Conservation (phyloP, 768 basidiomycete genomes). For the Calocybe cyanea region DNA sequence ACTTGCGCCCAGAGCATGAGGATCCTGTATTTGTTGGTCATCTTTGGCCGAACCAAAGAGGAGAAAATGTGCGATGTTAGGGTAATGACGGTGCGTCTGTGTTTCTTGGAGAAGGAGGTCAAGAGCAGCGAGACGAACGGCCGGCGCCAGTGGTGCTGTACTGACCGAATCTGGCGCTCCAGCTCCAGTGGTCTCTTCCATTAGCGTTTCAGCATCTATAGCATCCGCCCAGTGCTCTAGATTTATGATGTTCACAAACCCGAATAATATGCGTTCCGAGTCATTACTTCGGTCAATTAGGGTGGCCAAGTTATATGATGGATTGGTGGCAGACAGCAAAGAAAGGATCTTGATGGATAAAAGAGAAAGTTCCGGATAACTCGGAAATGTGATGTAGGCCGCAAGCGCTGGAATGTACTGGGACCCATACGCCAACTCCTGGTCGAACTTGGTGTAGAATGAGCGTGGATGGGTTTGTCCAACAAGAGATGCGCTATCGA, state of each 20-base stretch:
- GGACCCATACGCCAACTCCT: constrained; percentile 64
- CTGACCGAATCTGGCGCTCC: constrained; percentile 60
- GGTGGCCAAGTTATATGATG: constrained; percentile 70
- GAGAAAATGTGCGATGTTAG: constrained; percentile 86
- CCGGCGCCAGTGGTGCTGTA: constrained; percentile 50
- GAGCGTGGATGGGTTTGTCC: constrained; percentile 60
- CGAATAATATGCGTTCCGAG: constrained; percentile 80
- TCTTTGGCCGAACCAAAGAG: constrained; percentile 65
- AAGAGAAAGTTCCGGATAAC: constrained; percentile 69
- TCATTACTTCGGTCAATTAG: constrained; percentile 79
- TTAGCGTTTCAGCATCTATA: constrained; percentile 51
- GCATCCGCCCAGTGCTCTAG: constrained; percentile 62
- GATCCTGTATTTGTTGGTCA: constrained; percentile 72
- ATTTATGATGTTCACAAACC: constrained; percentile 66
- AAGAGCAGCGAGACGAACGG: constrained; percentile 72
- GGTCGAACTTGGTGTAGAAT: constrained; percentile 70
- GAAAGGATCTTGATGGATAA: constrained; percentile 77
- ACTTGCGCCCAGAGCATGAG: constrained; percentile 66
- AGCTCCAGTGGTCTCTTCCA: constrained; percentile 67
- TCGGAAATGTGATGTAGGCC: constrained; percentile 69
- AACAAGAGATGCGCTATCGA: constrained; percentile 50
- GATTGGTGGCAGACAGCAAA: constrained; percentile 59
- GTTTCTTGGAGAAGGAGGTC: constrained; percentile 82
- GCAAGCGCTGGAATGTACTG: constrained; percentile 80
- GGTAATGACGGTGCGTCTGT: constrained; percentile 52